Evolutionary conservation across 371 early-diverging fungal species (phyloP), one percentile per base, ranked within the genome.

Genomic region (Rhizoclosmatium hyalinum): DNA sequence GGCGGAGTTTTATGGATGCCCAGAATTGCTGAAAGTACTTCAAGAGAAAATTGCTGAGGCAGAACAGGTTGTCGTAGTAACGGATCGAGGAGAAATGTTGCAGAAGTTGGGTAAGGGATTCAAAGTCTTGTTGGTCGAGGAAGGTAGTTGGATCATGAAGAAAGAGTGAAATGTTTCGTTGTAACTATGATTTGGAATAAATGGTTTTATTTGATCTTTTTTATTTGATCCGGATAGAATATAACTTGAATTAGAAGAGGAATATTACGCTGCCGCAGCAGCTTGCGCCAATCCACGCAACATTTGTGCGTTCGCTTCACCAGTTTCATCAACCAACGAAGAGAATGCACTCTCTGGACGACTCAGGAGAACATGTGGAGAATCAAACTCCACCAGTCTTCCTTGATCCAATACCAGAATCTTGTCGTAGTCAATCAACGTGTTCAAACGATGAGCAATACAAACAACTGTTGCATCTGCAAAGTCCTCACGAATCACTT

Each of bases 351-450:
- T 91, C 57, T 87, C 78, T 46, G 85, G 77, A 65, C 17, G 8
- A 19, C 62, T 53, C n/a, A 62, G 41, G 56, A 88, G 73, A 8
- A 17, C 65, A 17, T 45, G 17, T 2, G 88, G 86, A 17, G 76
- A 55, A 56, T 78, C 87, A 77, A 89, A 87, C 76, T 92, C 91
- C 0, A 75, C 77, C 17, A 84, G 53, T 8, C 83, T 53, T 14
- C 90, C 82, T 19, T 77, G 78, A 46, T 78, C 72, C 77, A 83
- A 53, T 21, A 83, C 84, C 24, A 79, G 53, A 10, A 96, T 90
- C 68, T 88, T 82, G 82, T 97, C 94, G 72, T 92, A 94, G 56
- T 92, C 93, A 62, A 93, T 87, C 2, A 96, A 54, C 4, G 81
- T 79, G 54, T 75, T 72, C 46, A 94, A 79, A 8, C 94, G 88